Conservation (phyloP, 1,284 basidiomycete genomes). For the Heterobasidion parviporum region DNA sequence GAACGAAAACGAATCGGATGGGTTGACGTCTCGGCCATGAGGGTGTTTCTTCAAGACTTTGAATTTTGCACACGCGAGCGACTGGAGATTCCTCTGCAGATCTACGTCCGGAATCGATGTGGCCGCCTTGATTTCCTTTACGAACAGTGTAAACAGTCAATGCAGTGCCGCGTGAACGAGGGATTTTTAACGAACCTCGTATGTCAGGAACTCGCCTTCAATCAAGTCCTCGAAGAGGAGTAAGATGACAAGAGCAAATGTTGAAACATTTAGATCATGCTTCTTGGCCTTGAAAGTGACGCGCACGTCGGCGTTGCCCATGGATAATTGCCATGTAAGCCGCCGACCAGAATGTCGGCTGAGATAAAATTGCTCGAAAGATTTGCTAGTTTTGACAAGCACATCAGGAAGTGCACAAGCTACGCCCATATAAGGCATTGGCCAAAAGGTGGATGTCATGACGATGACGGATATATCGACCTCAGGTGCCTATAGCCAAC, state of each 20-base stretch:
- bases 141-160: conserved; percentile 3
- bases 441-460: conserved; percentile 94
- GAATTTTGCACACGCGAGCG: conserved; percentile 95
- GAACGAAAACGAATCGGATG: conserved; percentile 83
- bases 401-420: conserved; percentile 62
- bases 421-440: conserved; percentile 57
- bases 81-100: conserved; percentile 88
- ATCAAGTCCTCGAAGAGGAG: conserved; percentile 77
- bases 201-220: conserved; percentile 66
- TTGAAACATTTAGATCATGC: conserved; percentile 92
- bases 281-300: conserved; percentile 74
- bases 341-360: conserved; percentile 84
- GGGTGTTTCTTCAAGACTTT: conserved; percentile 92
- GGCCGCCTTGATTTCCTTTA: conserved; percentile 60
- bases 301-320: conserved; percentile 88
- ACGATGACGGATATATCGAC: conserved; percentile 83
- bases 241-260: conserved; percentile 84
- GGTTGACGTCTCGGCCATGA: conserved; percentile 73
- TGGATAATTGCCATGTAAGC: conserved; percentile 89
- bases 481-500: conserved; percentile 42
- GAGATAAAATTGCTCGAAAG: conserved; percentile 89
- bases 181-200: conserved; percentile 41
- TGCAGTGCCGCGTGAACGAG: conserved; percentile 5
- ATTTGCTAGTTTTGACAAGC: conserved; percentile 58
- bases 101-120: conserved; percentile 75